Conservation (phyloP, 805 yeast species). For the Starmerella cellae region DNA sequence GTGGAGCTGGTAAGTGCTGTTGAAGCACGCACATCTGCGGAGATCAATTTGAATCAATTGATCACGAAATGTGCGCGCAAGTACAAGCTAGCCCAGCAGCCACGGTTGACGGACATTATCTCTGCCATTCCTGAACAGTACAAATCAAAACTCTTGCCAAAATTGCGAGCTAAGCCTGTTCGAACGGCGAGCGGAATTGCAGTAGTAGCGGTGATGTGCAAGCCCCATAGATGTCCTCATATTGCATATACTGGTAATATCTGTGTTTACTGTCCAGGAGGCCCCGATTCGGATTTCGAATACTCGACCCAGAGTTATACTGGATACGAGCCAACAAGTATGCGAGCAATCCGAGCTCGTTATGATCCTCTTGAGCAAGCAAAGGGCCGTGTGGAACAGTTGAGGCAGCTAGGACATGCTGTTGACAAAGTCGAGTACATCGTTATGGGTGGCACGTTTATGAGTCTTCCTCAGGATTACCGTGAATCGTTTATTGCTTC, state of each 20-base stretch:
- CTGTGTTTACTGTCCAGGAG: conserved; percentile 97
- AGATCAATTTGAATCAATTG: conserved; percentile 79
- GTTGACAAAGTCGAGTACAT: conserved; percentile 96
- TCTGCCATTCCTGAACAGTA: conserved; percentile 93
- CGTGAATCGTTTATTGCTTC: conserved; percentile 81
- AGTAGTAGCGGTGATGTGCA: conserved; percentile 98
- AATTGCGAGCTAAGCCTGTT: conserved; percentile 95
- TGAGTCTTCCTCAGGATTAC: conserved; percentile 83
- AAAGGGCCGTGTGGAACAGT: conserved; percentile 90
- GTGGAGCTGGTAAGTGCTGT: conserved; percentile 70
- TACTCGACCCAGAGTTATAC: conserved; percentile 97
- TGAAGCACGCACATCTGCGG: conserved; percentile 43
- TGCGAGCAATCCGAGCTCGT: conserved; percentile 98
- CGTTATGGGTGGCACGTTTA: conserved; percentile 97
- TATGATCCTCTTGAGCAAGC: conserved; percentile 98
- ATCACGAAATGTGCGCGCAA: conserved; percentile 76
- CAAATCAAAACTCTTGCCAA: conserved; percentile 79
- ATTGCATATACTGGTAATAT: conserved; percentile 97
- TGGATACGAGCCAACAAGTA: conserved; percentile 96
- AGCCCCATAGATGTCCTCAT: conserved; percentile 98
- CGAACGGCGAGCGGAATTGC: conserved; percentile 98
- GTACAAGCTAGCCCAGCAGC: conserved; percentile 82
- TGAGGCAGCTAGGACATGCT: conserved; percentile 87
- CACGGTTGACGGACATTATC: conserved; percentile 87
- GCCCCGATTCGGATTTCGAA: conserved; percentile 96